Percentiles rank a stretch among this genome's conserved stretches.
Conservation (phyloP, 2,329 filamentous ascomycete genomes). For the Fusarium nodosum region DNA sequence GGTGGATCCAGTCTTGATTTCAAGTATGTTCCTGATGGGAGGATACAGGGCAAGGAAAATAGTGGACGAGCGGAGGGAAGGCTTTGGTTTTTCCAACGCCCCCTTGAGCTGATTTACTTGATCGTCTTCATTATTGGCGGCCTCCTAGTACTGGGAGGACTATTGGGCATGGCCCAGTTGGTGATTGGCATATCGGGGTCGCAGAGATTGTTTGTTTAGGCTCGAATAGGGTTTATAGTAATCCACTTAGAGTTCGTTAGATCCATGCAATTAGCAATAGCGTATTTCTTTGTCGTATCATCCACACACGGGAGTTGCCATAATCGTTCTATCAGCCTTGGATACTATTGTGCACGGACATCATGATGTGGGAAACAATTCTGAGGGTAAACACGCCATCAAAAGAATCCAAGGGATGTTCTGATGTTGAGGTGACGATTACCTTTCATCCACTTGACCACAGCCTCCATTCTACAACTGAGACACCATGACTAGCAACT, state of each 20-base stretch:
- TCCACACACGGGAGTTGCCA: neutral
- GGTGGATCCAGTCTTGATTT: constrained; percentile 53
- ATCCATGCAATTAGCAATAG: neutral
- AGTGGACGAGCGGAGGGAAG: constrained; percentile 26
- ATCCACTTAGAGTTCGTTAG: constrained; percentile 9
- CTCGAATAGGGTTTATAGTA: neutral
- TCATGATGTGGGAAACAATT: neutral
- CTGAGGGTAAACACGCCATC: neutral
- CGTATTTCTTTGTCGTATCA: neutral
- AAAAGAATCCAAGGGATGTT: neutral
- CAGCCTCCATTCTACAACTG: neutral
- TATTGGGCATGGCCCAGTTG: constrained; percentile 7
- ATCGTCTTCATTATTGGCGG: constrained; percentile 42
- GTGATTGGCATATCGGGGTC: neutral
- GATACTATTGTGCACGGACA: neutral
- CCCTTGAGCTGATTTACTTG: constrained; percentile 48
- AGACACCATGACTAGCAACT: constrained; percentile 1
- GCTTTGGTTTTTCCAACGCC: constrained; percentile 39
- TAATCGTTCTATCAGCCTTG: constrained; percentile 1
- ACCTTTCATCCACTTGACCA: neutral
- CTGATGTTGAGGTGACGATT: neutral
- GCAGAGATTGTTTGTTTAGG: neutral
- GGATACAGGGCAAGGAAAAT: constrained; percentile 42
- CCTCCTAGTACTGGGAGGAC: neutral
- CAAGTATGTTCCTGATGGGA: constrained; percentile 51